phyloP scores from a whole-genome alignment of 768 basidiomycete genomes.

The Boletus eberwhitei region DNA sequence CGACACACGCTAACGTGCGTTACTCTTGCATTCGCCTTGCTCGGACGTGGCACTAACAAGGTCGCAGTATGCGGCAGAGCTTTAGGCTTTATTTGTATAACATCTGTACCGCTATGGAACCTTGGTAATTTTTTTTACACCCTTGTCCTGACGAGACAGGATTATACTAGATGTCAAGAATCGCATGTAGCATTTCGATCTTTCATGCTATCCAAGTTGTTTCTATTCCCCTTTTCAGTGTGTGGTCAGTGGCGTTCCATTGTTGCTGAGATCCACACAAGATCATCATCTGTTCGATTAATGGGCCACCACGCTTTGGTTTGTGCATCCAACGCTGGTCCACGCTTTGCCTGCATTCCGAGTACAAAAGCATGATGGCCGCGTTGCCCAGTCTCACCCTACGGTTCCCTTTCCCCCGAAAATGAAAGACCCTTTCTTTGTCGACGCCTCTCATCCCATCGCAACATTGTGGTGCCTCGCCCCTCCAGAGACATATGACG shows the following conservation, averaged over 20 bases:
- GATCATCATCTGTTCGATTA: not conserved
- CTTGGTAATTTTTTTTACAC: conserved; percentile 4
- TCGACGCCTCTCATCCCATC: not conserved
- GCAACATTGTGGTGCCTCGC: not conserved
- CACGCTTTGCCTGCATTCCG: no score
- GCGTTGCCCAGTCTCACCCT: no score
- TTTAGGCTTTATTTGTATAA: conserved; percentile 11
- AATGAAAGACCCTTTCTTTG: not conserved
- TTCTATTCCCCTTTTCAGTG: not conserved
- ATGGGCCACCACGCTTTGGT: not conserved
- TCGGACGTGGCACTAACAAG: not conserved
- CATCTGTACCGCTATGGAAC: not conserved
- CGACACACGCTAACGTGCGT: conserved; percentile 17
- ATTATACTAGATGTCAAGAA: not conserved
- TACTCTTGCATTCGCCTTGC: not conserved
- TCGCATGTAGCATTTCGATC: conserved; percentile 20
- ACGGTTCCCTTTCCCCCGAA: not conserved
- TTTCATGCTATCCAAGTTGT: conserved; percentile 6
- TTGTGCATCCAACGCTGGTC: not conserved
- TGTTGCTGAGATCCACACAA: not conserved
- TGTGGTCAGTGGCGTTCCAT: not conserved
- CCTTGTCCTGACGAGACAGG: not conserved
- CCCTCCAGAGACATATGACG: not conserved
- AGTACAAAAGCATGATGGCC: no score
- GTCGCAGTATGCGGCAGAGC: conserved; percentile 24